Base-by-base conservation (phyloP, 75 land plant genomes). In the Pseudotsuga menziesii region DNA sequence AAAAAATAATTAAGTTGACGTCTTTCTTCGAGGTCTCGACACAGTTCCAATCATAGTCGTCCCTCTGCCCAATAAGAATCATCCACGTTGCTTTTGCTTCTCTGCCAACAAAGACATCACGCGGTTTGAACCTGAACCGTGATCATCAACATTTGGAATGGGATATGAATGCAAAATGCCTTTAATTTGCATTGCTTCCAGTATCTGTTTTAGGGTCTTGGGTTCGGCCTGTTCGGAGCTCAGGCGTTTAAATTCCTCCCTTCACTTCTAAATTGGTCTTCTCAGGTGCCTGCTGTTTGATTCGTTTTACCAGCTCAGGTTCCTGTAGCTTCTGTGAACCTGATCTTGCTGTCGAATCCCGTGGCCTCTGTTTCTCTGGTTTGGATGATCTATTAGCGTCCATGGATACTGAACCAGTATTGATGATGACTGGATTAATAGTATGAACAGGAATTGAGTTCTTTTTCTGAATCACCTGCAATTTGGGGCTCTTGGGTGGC, bases 121-220 rank as follows among this genome's bases (percentile, higher is more conserved):
- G 48, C 48, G 72, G 23, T 69, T 41, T 23, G 11, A 41, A 69
- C 39, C 72, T 41, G n/a, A 3, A 23, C 14, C 32, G n/a, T 25
- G 58, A 73, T 54, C 58, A 26, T 54, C 57, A 5, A 14, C 75
- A 6, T 5, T 57, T 73, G 39, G 57, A 13, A 25, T 32, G 74
- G 55, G 15, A 25, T 5, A 20, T n/a, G 74, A 54, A 27, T 29
- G 29, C 54, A 73, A 56, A 52, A 73, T 15, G 32, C 75, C 75
- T 73, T 73, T 73, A 12, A 73, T 52, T 14, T 73, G 58, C 56
- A 73, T 73, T 0, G 75, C 13, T 13, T 73, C 57, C 17, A 73
- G 75, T 22, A 73, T 73, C 75, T 73, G 57, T 56, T 73, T 52
- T 14, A 73, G 26, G 23, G 75, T 73, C 54, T 56, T 73, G 75